Conservation (phyloP, 2,329 filamentous ascomycete species). For the Hymenotorrendiella dingleyae region DNA sequence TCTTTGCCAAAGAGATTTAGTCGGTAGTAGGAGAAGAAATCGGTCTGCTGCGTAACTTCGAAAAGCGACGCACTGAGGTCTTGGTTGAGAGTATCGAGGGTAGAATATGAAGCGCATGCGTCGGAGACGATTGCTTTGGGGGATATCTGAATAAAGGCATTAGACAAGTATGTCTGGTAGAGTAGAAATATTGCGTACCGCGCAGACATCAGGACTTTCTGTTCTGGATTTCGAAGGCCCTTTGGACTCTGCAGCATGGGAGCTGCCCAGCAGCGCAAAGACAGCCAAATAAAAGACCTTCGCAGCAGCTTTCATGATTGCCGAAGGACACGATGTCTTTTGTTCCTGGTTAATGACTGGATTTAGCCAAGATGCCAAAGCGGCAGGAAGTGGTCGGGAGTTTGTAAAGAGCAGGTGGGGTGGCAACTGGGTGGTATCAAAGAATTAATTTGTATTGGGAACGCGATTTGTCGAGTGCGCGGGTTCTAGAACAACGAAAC, state of each 20-base stretch:
- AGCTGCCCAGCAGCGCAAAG: constrained; percentile 49
- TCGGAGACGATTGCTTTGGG: constrained; percentile 86
- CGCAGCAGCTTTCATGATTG: constrained; percentile 45
- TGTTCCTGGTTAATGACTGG: not conserved
- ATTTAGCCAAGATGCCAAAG: constrained; percentile 13
- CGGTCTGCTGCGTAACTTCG: constrained; percentile 77
- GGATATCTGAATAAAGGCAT: constrained; percentile 60
- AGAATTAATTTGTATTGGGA: constrained; percentile 5
- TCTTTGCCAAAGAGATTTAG: constrained; percentile 90
- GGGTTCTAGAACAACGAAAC: constrained; percentile 8
- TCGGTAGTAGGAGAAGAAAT: constrained; percentile 98
- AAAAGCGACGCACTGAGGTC: constrained; percentile 70
- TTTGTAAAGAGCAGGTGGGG: constrained; percentile 3
- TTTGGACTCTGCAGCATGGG: constrained; percentile 35
- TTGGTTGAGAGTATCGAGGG: constrained; percentile 78
- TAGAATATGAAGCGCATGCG: constrained; percentile 88
- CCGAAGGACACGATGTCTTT: constrained; percentile 13
- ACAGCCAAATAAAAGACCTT: constrained; percentile 56
- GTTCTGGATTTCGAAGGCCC: constrained; percentile 33
- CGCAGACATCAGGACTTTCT: constrained; percentile 33
- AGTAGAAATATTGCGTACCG: constrained; percentile 30
- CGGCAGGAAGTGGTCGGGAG: constrained; percentile 5
- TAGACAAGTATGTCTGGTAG: constrained; percentile 28
- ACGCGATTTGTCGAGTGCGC: constrained; percentile 6
- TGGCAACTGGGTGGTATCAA: not conserved